Percentiles rank a stretch among this genome's conserved stretches.
phyloP scores from a whole-genome alignment of 176 grass and related monocot genomes.

The Oryza punctata region DNA sequence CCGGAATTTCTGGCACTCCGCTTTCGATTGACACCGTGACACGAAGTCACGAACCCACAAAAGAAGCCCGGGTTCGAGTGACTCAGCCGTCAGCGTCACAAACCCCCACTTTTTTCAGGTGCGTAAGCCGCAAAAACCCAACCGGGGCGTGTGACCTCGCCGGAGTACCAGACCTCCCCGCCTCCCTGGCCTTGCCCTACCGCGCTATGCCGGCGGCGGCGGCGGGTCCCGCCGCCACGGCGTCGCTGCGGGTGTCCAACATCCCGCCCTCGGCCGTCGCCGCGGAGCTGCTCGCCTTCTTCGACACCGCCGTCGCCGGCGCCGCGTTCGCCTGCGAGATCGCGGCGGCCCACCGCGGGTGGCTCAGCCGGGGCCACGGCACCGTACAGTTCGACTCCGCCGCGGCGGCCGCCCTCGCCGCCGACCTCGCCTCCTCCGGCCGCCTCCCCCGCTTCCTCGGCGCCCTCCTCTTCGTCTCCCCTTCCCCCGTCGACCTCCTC shows the following conservation, averaged over 20 bases:
- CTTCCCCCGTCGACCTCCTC: conserved; percentile 58
- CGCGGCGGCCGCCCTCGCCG: conserved; percentile 44
- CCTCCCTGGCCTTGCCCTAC: background rate
- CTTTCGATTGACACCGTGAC: background rate
- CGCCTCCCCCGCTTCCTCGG: conserved; percentile 66
- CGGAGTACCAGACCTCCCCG: background rate
- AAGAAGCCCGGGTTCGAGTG: background rate
- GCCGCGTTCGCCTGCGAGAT: conserved; percentile 76
- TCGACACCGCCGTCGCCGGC: conserved; percentile 59
- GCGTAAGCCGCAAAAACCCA: background rate
- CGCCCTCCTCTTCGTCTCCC: conserved; percentile 53
- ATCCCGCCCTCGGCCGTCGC: conserved; percentile 69
- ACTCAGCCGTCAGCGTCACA: background rate
- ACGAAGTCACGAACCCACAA: background rate
- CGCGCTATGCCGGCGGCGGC: conserved; percentile 20
- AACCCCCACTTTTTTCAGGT: background rate
- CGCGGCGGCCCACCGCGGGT: conserved; percentile 54
- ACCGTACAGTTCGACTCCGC: conserved; percentile 73
- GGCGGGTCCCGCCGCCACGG: conserved; percentile 25
- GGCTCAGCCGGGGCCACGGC: conserved; percentile 64
- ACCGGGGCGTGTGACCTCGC: background rate
- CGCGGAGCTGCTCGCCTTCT: conserved; percentile 67
- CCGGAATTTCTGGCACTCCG: background rate
- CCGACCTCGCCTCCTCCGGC: conserved; percentile 44
- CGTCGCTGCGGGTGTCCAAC: conserved; percentile 65